Percentiles rank a stretch among this genome's conserved stretches.
Evolutionary conservation across 2,329 filamentous ascomycete genomes (phyloP).

Genomic region (Sclerotinia nivalis): DNA sequence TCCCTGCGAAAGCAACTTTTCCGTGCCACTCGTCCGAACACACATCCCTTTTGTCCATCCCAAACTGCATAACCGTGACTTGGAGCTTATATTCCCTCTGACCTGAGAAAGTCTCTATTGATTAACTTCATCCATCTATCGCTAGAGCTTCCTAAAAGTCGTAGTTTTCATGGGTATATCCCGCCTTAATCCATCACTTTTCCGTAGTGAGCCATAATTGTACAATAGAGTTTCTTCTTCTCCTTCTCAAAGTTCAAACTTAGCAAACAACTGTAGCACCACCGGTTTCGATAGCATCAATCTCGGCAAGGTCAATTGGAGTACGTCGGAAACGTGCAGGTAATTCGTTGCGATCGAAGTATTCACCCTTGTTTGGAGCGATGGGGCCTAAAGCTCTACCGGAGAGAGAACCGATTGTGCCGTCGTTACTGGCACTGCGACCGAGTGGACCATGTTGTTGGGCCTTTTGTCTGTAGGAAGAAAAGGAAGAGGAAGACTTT

Average conservation of each 20-base stretch:
- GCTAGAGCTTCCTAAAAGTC: not conserved
- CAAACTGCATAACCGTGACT: constrained; percentile 1
- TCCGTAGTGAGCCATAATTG: constrained; percentile 12
- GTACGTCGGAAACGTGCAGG: constrained; percentile 78
- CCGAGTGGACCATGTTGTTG: constrained; percentile 60
- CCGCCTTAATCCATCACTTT: not conserved
- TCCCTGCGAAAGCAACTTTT: constrained; percentile 19
- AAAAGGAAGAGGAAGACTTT: constrained; percentile 50
- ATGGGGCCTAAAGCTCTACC: constrained; percentile 75
- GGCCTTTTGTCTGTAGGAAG: constrained; percentile 58
- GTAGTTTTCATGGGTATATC: constrained; percentile 14
- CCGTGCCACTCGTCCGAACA: constrained; percentile 5
- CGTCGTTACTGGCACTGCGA: constrained; percentile 32
- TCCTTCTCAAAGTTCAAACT: constrained; percentile 13
- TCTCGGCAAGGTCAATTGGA: constrained; percentile 77
- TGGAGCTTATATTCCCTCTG: not conserved
- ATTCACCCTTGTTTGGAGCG: constrained; percentile 68
- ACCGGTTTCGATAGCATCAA: constrained; percentile 92
- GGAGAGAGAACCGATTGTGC: constrained; percentile 38
- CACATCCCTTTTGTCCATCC: constrained; percentile 6
- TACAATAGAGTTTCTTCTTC: constrained; percentile 13
- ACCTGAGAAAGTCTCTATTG: not conserved
- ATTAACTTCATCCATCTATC: not conserved
- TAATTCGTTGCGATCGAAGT: constrained; percentile 87
- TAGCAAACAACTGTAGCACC: constrained; percentile 66